Evolutionary conservation across 2,329 filamentous ascomycete genomes (phyloP).

Genomic region (Trichoderma citrinoviride): DNA sequence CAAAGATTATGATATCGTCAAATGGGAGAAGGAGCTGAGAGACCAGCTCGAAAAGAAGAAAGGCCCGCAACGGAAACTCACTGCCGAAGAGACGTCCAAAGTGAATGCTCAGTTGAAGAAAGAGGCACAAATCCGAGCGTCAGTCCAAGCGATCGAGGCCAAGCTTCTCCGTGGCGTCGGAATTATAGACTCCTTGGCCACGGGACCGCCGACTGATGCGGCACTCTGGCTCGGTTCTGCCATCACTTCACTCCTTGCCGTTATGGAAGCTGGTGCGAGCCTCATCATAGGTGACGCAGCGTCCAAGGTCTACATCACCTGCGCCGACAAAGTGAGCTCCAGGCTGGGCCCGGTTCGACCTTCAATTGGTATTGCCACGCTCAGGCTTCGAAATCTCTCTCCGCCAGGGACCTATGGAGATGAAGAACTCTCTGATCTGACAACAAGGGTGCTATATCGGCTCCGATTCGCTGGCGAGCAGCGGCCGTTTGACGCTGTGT

Average conservation of each 20-base stretch:
- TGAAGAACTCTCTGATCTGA: slow-evolving; percentile 78
- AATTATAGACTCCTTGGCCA: slow-evolving; percentile 77
- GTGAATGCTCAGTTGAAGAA: slow-evolving; percentile 88
- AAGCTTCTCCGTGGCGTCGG: slow-evolving; percentile 79
- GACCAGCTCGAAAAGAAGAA: slow-evolving; percentile 90
- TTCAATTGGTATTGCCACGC: slow-evolving; percentile 83
- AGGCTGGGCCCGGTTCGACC: slow-evolving; percentile 73
- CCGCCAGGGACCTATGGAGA: slow-evolving; percentile 69
- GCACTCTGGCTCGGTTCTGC: slow-evolving; percentile 84
- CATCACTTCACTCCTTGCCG: slow-evolving; percentile 67
- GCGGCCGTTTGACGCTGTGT: slow-evolving; percentile 85
- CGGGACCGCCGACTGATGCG: slow-evolving; percentile 84
- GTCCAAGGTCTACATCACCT: slow-evolving; percentile 74
- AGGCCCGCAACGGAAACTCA: slow-evolving; percentile 86
- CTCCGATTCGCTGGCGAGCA: slow-evolving; percentile 89
- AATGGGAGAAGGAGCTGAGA: slow-evolving; percentile 94
- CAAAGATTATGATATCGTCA: slow-evolving; percentile 92
- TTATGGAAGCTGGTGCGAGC: slow-evolving; percentile 76
- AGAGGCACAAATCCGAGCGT: slow-evolving; percentile 72
- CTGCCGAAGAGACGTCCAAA: slow-evolving; percentile 82
- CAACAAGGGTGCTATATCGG: slow-evolving; percentile 87
- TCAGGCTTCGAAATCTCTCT: slow-evolving; percentile 74
- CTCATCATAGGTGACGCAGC: slow-evolving; percentile 78
- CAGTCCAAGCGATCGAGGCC: slow-evolving; percentile 67
- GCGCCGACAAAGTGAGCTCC: slow-evolving; percentile 69